These are phyloP conservation scores for Trichoderma pleuroti DNA, from an alignment of 2,329 filamentous ascomycete species.

Conservation along the genomic window DNA sequence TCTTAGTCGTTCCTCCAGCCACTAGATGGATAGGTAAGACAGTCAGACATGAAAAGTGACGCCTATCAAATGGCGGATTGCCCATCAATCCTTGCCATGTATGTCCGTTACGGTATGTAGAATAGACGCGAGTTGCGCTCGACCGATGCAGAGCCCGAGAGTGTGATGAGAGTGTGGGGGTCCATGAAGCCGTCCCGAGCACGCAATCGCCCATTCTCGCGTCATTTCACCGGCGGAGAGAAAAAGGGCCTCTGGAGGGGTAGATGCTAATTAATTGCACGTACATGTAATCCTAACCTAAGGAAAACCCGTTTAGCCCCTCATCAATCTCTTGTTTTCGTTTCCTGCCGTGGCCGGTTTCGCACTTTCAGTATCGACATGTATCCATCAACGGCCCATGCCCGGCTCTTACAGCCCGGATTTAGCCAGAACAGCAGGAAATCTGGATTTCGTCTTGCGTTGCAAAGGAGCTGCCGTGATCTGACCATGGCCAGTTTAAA, in stretches of 20 bases:
- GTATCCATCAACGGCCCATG: background rate
- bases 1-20: background rate
- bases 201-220: constrained; percentile 17
- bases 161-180: constrained; percentile 2
- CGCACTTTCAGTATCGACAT: background rate
- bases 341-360: background rate
- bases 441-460: background rate
- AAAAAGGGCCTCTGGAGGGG: background rate
- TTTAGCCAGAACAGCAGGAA: background rate
- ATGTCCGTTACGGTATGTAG: too few species aligned
- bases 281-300: background rate
- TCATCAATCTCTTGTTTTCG: background rate
- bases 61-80: background rate
- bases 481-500: background rate
- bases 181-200: constrained; percentile 8
- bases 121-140: background rate
- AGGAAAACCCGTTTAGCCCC: background rate
- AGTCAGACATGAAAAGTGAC: background rate
- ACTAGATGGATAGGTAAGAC: background rate
- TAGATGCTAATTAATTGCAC: background rate
- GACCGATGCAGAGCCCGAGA: background rate
- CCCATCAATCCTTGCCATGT: background rate
- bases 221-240: constrained; percentile 2
- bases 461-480: background rate
- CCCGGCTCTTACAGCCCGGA: background rate